These are phyloP conservation scores for Crotalaria pallida DNA, from an alignment of 306 rosid species.

Conservation along the genomic window DNA sequence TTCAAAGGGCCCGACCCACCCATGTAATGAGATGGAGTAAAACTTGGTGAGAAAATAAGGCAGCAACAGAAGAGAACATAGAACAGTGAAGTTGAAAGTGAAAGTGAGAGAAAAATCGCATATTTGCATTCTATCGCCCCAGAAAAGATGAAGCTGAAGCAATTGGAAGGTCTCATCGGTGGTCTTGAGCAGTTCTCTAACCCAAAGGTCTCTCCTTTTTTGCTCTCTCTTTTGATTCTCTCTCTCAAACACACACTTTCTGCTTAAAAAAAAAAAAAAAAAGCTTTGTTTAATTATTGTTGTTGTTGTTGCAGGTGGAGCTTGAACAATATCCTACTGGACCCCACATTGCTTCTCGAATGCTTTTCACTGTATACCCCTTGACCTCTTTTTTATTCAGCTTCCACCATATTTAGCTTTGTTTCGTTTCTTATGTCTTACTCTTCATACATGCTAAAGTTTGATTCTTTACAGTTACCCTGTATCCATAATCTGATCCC, in stretches of 20 bases:
- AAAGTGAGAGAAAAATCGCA: too few species aligned
- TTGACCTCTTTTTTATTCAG: neutral
- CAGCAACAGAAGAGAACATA: too few species aligned
- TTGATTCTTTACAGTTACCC: slow-evolving; percentile 16
- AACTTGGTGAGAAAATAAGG: too few species aligned
- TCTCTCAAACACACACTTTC: too few species aligned
- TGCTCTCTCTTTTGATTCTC: neutral
- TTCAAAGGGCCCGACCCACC: too few species aligned
- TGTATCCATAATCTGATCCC: neutral
- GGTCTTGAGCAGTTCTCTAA: slow-evolving; percentile 70
- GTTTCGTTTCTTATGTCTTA: neutral
- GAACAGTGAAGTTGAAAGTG: too few species aligned
- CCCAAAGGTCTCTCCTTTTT: slow-evolving; percentile 52
- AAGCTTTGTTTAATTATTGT: too few species aligned
- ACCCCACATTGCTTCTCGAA: slow-evolving; percentile 92
- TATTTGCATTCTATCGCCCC: neutral
- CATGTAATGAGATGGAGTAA: too few species aligned
- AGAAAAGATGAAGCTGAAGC: slow-evolving; percentile 80
- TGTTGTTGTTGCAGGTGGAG: slow-evolving; percentile 43
- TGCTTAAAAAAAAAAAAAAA: too few species aligned
- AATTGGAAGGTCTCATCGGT: slow-evolving; percentile 66
- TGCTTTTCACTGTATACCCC: slow-evolving; percentile 64
- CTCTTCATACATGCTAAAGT: slow-evolving; percentile 5
- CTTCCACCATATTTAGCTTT: neutral
- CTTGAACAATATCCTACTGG: slow-evolving; percentile 97